Evolutionary conservation across 345 rosid genomes (phyloP).

Genomic region (Lenwebbia sp.): DNA sequence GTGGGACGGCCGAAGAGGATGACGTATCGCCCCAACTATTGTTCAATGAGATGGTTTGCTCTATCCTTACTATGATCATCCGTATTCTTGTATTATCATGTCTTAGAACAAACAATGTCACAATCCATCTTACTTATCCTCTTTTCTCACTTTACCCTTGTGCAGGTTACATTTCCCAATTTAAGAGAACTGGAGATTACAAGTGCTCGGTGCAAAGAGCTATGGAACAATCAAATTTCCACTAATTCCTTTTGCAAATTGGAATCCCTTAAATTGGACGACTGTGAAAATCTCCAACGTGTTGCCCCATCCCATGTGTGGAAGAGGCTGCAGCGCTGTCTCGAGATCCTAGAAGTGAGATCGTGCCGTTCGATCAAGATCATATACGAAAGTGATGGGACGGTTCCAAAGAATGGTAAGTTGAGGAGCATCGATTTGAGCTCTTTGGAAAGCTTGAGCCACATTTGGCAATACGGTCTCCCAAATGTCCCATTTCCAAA

Average conservation of each 20-base stretch:
- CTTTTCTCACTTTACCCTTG: fast-evolving
- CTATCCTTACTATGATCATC: no score
- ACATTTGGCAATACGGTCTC: neutral
- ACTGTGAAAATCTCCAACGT: neutral
- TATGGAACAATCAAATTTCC: neutral
- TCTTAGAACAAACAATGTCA: no score
- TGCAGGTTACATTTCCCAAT: neutral
- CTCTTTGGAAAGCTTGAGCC: neutral
- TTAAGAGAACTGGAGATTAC: fast-evolving
- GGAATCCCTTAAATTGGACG: neutral
- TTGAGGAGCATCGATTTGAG: neutral
- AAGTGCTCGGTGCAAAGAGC: fast-evolving
- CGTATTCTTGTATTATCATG: no score
- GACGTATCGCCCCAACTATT: no score
- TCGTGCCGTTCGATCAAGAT: neutral
- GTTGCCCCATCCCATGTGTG: neutral
- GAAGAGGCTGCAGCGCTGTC: neutral
- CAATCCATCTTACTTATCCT: fast-evolving
- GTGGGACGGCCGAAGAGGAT: no score
- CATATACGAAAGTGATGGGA: neutral
- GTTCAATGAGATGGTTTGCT: no score
- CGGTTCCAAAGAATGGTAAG: neutral
- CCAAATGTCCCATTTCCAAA: neutral
- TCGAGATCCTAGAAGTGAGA: neutral
- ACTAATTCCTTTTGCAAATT: neutral